Percentiles rank a stretch among this genome's conserved stretches.
Evolutionary conservation across 148 eudicot genomes (phyloP).

Genomic region (Rheum nobile): DNA sequence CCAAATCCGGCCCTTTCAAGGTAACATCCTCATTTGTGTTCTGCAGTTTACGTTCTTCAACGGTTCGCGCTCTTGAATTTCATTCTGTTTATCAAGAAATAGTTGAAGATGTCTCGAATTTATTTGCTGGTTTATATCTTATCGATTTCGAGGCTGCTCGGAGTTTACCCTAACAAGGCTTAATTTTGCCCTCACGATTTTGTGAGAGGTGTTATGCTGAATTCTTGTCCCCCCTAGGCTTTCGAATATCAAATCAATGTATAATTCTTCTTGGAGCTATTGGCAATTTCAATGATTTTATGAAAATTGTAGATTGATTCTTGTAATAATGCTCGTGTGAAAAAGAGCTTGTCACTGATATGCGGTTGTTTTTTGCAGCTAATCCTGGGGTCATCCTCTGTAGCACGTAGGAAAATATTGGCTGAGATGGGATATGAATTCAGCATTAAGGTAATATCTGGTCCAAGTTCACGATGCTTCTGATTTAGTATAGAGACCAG

Average conservation of each 20-base stretch:
- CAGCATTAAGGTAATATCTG: slow-evolving; percentile 48
- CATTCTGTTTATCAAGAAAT: not conserved
- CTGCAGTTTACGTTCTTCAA: not conserved
- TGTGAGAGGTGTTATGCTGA: not conserved
- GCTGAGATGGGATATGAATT: slow-evolving; percentile 82
- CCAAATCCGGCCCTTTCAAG: not conserved
- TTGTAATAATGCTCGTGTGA: not conserved
- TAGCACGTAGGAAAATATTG: slow-evolving; percentile 61
- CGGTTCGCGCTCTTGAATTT: not conserved
- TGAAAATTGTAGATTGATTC: not conserved
- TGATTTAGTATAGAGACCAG: not conserved
- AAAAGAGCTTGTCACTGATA: not conserved
- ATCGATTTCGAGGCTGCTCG: not conserved
- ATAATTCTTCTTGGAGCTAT: not conserved
- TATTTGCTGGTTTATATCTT: not conserved
- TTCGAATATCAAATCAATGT: not conserved
- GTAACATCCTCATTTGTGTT: not conserved
- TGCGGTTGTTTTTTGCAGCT: slow-evolving; percentile 32
- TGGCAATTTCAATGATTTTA: not conserved
- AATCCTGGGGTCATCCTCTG: slow-evolving; percentile 82
- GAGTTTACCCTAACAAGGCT: not conserved
- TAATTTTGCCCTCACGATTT: not conserved
- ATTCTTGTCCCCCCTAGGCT: not conserved
- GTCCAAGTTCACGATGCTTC: not conserved
- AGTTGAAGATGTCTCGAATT: not conserved